Evolutionary conservation across 202 grass and related monocot genomes (phyloP).

Genomic region (Musa balbisiana): DNA sequence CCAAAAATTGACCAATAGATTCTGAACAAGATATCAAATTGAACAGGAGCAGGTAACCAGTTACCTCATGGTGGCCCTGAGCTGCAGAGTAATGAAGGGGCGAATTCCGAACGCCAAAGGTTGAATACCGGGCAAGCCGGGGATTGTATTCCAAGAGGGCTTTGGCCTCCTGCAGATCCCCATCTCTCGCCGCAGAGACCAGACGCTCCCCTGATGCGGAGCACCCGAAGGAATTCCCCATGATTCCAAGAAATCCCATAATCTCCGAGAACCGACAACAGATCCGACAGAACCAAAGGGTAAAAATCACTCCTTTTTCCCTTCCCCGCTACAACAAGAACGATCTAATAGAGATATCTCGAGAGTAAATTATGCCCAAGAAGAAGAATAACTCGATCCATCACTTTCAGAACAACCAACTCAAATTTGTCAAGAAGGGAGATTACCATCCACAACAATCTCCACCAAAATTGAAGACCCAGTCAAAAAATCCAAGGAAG

Average conservation of each 20-base stretch:
- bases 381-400: slow-evolving; percentile 6
- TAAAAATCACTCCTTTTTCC: not conserved
- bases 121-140: slow-evolving; percentile 67
- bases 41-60: slow-evolving; percentile 11
- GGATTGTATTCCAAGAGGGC: slow-evolving; percentile 91
- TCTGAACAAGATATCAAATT: not conserved
- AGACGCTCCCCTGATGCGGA: slow-evolving; percentile 81
- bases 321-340: not conserved
- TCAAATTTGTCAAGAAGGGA: not conserved
- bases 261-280: not conserved
- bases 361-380: not conserved
- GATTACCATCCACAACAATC: slow-evolving; percentile 10
- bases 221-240: slow-evolving; percentile 90
- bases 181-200: slow-evolving; percentile 81
- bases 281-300: not conserved
- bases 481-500: not conserved
- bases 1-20: not conserved
- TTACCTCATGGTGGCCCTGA: slow-evolving; percentile 90
- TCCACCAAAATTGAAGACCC: not conserved
- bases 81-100: slow-evolving; percentile 94
- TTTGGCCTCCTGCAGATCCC: slow-evolving; percentile 83
- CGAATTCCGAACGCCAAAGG: slow-evolving; percentile 85
- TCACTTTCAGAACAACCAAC: not conserved
- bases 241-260: slow-evolving; percentile 80
- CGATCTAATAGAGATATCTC: not conserved